Conservation (phyloP, 345 rosid genomes). For the Rubroshorea leprosula region DNA sequence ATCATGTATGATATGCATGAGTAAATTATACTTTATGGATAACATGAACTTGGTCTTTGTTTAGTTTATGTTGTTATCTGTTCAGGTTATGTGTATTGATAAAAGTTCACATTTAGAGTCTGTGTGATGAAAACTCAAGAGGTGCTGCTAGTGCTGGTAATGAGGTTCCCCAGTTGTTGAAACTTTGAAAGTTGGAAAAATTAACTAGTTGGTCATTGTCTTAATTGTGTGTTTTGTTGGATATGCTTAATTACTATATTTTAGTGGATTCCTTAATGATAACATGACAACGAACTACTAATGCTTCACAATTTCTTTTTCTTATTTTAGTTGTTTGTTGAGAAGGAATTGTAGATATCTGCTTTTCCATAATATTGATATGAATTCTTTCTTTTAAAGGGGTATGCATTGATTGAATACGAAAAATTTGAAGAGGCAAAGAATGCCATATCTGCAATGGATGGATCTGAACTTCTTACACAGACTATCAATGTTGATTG, state of each 20-base stretch:
- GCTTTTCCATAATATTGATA: background rate
- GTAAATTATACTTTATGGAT: background rate
- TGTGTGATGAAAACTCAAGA: too few species aligned
- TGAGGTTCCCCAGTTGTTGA: too few species aligned
- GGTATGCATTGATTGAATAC: slow-evolving; percentile 75
- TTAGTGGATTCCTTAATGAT: background rate
- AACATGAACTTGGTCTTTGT: too few species aligned
- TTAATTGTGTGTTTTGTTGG: too few species aligned
- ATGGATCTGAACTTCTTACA: slow-evolving; percentile 57
- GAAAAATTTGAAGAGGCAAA: slow-evolving; percentile 73
- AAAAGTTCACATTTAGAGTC: too few species aligned
- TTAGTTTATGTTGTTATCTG: too few species aligned
- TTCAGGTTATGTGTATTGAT: too few species aligned
- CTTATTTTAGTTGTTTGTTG: background rate
- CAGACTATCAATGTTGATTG: slow-evolving; percentile 59
- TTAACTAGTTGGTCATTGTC: too few species aligned
- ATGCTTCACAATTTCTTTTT: background rate
- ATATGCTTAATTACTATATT: background rate
- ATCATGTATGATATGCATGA: background rate
- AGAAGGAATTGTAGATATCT: background rate
- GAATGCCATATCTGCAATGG: slow-evolving; percentile 55
- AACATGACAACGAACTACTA: background rate
- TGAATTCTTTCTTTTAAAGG: slow-evolving; percentile 30
- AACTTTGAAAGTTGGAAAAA: too few species aligned
- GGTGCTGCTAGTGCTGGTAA: too few species aligned